Evolutionary conservation across 495 filamentous ascomycete species (phyloP).

Genomic region (Aspergillus avenaceus): DNA sequence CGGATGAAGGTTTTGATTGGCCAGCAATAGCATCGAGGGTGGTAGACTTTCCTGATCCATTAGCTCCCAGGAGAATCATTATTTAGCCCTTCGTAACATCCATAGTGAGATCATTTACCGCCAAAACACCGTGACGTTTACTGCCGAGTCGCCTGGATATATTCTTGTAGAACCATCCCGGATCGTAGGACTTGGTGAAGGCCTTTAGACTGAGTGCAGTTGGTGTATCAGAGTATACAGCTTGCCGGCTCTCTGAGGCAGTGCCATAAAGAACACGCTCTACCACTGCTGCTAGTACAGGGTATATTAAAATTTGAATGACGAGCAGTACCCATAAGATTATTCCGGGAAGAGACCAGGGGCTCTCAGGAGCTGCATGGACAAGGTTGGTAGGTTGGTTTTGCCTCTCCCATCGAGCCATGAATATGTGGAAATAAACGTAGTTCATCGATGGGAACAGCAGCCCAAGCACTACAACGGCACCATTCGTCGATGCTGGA

Average conservation of each 20-base stretch:
- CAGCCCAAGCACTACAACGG: constrained; percentile 59
- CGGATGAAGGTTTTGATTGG: constrained; percentile 63
- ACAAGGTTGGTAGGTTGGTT: constrained; percentile 51
- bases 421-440: constrained; percentile 62
- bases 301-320: constrained; percentile 70
- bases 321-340: constrained; percentile 65
- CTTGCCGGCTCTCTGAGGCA: constrained; percentile 54
- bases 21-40: constrained; percentile 84
- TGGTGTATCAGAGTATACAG: constrained; percentile 32
- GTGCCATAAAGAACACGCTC: constrained; percentile 76
- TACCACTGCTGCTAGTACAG: constrained; percentile 63
- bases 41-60: constrained; percentile 83
- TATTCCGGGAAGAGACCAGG: constrained; percentile 60
- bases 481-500: constrained; percentile 47
- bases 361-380: constrained; percentile 52
- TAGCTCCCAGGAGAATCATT: constrained; percentile 75
- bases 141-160: constrained; percentile 46
- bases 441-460: constrained; percentile 77
- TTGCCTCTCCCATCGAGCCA: constrained; percentile 64
- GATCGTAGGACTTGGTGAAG: constrained; percentile 72
- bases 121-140: constrained; percentile 59
- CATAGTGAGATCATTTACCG: constrained; percentile 66
- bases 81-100: constrained; percentile 70
- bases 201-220: constrained; percentile 57
- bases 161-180: constrained; percentile 53